These are phyloP conservation scores for Auricularia cornea DNA, from an alignment of 768 basidiomycete species.

Conservation along the genomic window DNA sequence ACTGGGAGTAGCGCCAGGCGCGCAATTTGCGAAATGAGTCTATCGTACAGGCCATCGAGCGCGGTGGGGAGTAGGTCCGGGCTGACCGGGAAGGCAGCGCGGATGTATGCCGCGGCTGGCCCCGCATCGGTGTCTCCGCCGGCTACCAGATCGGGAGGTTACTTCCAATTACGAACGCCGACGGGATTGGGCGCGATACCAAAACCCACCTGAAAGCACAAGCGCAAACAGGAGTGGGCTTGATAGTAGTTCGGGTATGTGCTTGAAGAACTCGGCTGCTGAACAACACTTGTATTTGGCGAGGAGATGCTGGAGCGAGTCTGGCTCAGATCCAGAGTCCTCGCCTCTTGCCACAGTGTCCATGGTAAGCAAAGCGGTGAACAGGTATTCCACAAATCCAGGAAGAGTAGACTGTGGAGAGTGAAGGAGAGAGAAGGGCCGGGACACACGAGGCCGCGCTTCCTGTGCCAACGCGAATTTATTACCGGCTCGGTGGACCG, in stretches of 20 bases:
- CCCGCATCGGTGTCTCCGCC: conserved; percentile 77
- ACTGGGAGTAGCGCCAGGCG: neutral
- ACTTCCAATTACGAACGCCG: too few relatives aligned
- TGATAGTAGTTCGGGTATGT: neutral
- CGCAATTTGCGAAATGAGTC: neutral
- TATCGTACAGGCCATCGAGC: neutral
- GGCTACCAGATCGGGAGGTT: too few relatives aligned
- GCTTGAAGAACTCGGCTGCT: neutral
- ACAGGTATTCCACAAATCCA: too few relatives aligned
- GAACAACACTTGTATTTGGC: neutral
- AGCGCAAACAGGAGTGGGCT: neutral
- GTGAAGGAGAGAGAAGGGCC: neutral
- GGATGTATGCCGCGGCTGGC: conserved; percentile 66
- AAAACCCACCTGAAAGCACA: neutral
- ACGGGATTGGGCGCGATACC: too few relatives aligned
- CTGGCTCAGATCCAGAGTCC: neutral
- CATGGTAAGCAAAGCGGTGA: neutral
- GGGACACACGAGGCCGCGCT: neutral
- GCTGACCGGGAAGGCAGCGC: neutral
- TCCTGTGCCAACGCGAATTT: too few relatives aligned
- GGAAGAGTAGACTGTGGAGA: neutral
- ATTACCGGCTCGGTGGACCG: too few relatives aligned
- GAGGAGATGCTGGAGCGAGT: neutral
- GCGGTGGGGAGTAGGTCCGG: neutral
- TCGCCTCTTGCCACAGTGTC: too few relatives aligned